phyloP scores from a whole-genome alignment of 257 asterid genomes.

The Plantago ovata region DNA sequence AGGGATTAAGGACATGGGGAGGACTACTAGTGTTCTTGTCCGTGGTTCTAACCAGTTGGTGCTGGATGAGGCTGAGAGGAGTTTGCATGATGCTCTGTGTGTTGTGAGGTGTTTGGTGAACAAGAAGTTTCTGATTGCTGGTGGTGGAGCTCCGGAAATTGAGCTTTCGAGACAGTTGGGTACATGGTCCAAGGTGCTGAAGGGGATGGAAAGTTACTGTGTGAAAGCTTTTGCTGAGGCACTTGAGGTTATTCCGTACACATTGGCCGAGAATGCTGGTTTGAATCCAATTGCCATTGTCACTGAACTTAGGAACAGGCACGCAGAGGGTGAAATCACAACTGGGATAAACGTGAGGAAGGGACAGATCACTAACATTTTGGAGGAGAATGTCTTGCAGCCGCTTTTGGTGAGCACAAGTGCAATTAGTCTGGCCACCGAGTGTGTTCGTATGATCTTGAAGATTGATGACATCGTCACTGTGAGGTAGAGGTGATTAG shows the following conservation, averaged over 20 bases:
- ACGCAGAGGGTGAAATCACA: conserved; percentile 92
- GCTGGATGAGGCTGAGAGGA: conserved; percentile 96
- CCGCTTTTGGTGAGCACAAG: conserved; percentile 98
- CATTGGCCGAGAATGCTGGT: conserved; percentile 98
- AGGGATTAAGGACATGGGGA: conserved; percentile 94
- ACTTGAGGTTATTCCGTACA: conserved; percentile 93
- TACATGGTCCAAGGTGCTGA: conserved; percentile 95
- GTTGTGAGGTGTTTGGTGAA: conserved; percentile 96
- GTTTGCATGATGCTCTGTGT: conserved; percentile 95
- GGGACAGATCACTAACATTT: conserved; percentile 92
- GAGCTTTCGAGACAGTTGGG: conserved; percentile 97
- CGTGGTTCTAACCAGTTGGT: conserved; percentile 95
- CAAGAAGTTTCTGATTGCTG: conserved; percentile 94
- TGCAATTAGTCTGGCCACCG: conserved; percentile 81
- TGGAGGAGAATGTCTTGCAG: conserved; percentile 98
- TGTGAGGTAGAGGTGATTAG: conserved; percentile 68
- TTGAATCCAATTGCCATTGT: conserved; percentile 91
- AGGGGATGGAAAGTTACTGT: conserved; percentile 97
- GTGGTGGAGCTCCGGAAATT: conserved; percentile 99
- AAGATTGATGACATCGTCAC: conserved; percentile 98
- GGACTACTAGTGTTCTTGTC: conserved; percentile 86
- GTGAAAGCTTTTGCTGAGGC: conserved; percentile 94
- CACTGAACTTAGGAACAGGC: conserved; percentile 96
- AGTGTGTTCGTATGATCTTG: conserved; percentile 97
- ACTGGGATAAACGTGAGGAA: conserved; percentile 99